phyloP scores from a whole-genome alignment of 1,284 basidiomycete genomes.

The Ustilago trichophora region DNA sequence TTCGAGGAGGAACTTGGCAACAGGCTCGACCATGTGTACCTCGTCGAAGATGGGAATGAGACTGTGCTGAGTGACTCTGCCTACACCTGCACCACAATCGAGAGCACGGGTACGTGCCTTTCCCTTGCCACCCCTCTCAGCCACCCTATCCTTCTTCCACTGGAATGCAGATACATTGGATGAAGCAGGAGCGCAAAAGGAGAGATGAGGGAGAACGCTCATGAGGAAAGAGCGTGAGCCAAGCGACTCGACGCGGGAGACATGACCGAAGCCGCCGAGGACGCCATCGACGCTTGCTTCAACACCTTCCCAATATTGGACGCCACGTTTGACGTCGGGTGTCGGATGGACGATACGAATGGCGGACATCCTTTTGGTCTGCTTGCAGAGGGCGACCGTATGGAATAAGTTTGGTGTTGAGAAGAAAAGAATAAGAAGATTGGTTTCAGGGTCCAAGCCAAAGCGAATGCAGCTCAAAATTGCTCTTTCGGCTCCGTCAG shows the following conservation, averaged over 20 bases:
- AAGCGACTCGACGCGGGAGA: conserved; percentile 63
- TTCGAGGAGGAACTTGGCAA: conserved; percentile 60
- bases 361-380: conserved; percentile 26
- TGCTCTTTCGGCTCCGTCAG: conserved; percentile 4
- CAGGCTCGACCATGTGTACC: conserved; percentile 65
- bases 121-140: conserved; percentile 53
- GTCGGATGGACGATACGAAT: conserved; percentile 53
- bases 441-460: conserved; percentile 16
- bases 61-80: conserved; percentile 61
- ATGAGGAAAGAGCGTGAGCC: conserved; percentile 64
- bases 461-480: too few relatives aligned
- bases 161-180: conserved; percentile 38
- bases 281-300: conserved; percentile 64
- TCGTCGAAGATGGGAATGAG: conserved; percentile 62
- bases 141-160: conserved; percentile 52
- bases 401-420: not conserved
- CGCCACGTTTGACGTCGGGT: conserved; percentile 61
- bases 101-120: conserved; percentile 56
- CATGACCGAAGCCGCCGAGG: conserved; percentile 61
- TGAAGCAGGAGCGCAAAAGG: conserved; percentile 53
- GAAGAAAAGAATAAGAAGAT: conserved; percentile 1
- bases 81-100: conserved; percentile 65
- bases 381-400: too few relatives aligned
- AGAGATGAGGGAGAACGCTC: conserved; percentile 55
- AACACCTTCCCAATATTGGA: conserved; percentile 64